Percentiles rank a stretch among this genome's conserved stretches.
Evolutionary conservation across 2,329 filamentous ascomycete genomes (phyloP).

Genomic region (Talaromyces rugulosus): DNA sequence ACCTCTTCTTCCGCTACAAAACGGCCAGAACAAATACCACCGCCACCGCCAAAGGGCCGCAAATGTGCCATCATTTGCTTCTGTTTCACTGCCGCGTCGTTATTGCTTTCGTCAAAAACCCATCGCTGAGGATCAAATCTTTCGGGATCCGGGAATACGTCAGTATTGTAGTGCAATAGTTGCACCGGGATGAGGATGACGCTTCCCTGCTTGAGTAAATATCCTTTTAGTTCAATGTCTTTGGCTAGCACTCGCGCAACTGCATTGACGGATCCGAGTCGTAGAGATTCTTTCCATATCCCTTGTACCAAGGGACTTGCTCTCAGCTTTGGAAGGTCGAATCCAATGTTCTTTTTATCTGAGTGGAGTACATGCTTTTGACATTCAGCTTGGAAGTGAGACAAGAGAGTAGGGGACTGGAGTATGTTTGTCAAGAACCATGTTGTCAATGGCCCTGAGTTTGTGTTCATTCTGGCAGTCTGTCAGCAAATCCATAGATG

Average conservation of each 20-base stretch:
- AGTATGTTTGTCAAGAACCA: conserved; percentile 8
- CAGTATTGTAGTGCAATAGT: conserved; percentile 8
- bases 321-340: conserved; percentile 5
- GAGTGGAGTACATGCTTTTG: background rate
- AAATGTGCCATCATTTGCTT: conserved; percentile 7
- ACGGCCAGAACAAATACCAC: conserved; percentile 11
- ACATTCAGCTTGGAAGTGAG: background rate
- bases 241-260: conserved; percentile 9
- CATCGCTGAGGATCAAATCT: conserved; percentile 10
- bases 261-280: conserved; percentile 9
- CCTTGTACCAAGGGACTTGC: conserved; percentile 10
- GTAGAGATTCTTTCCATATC: conserved; percentile 12
- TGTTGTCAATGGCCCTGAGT: conserved; percentile 11
- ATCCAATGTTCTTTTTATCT: background rate
- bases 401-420: background rate
- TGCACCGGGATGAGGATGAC: conserved; percentile 7
- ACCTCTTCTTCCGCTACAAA: conserved; percentile 13
- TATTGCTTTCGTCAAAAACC: background rate
- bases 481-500: background rate
- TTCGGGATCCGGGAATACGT: conserved; percentile 5
- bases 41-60: conserved; percentile 10
- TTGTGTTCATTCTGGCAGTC: conserved; percentile 8
- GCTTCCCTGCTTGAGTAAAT: conserved; percentile 9
- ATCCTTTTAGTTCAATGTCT: conserved; percentile 10
- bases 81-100: background rate